Percentiles rank a stretch among this genome's conserved stretches.
These are phyloP conservation scores for Entomortierella parvispora DNA, from an alignment of 192 early-diverging fungal species.

Conservation along the genomic window DNA sequence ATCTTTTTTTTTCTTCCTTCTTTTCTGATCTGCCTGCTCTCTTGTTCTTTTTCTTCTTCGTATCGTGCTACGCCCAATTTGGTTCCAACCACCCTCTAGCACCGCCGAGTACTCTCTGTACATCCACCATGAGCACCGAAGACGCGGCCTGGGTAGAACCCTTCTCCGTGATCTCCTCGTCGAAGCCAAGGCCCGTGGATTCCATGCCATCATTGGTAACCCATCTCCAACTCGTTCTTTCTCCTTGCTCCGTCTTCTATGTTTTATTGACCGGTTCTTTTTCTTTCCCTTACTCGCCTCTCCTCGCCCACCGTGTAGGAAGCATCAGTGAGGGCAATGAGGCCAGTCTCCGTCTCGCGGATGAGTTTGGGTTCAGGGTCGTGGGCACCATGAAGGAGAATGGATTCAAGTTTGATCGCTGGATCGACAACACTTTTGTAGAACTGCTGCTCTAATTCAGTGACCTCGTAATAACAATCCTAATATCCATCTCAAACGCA, in stretches of 20 bases:
- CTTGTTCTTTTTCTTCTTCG: background rate
- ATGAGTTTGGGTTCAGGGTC: slow-evolving; percentile 55
- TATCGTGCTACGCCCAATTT: no score
- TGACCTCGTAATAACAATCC: no score
- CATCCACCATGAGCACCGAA: slow-evolving; percentile 57
- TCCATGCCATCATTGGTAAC: slow-evolving; percentile 63
- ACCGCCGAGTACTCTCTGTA: slow-evolving; percentile 64
- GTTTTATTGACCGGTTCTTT: no score
- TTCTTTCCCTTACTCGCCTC: no score
- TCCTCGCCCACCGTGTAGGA: no score
- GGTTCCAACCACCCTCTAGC: slow-evolving; percentile 19
- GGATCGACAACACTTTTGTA: slow-evolving; percentile 61
- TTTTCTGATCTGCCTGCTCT: background rate
- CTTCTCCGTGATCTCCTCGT: slow-evolving; percentile 53
- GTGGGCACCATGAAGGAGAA: slow-evolving; percentile 60
- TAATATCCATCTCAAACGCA: no score
- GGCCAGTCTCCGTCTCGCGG: slow-evolving; percentile 46
- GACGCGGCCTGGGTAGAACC: slow-evolving; percentile 53
- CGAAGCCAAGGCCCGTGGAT: slow-evolving; percentile 48
- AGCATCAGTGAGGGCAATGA: slow-evolving; percentile 60
- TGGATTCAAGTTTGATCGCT: slow-evolving; percentile 67
- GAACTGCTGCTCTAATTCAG: slow-evolving; percentile 45
- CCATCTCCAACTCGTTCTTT: background rate
- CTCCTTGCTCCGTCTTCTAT: background rate
- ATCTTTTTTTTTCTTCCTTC: background rate